These are phyloP conservation scores for Aspergillus egyptiacus DNA, from an alignment of 495 filamentous ascomycete species.

Conservation along the genomic window DNA sequence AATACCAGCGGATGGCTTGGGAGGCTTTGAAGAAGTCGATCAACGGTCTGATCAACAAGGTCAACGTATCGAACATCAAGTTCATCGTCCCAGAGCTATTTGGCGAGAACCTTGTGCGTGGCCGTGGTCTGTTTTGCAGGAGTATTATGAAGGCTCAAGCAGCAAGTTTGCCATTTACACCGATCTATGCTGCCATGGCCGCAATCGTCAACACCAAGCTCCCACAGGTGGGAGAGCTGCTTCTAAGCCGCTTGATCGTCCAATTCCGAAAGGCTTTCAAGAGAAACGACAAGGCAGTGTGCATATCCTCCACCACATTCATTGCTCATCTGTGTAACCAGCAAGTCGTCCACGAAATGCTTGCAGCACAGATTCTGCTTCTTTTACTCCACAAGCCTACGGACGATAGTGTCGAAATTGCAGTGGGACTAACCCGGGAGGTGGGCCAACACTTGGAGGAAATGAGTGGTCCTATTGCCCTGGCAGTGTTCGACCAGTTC, in stretches of 20 bases:
- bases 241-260: constrained; percentile 77
- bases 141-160: constrained; percentile 97
- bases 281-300: constrained; percentile 94
- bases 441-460: constrained; percentile 92
- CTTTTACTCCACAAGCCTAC: constrained; percentile 89
- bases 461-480: constrained; percentile 78
- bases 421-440: constrained; percentile 82
- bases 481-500: constrained; percentile 92
- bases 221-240: constrained; percentile 84
- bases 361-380: constrained; percentile 85
- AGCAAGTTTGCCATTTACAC: constrained; percentile 91
- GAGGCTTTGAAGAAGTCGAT: constrained; percentile 98
- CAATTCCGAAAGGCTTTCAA: constrained; percentile 96
- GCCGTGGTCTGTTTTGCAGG: constrained; percentile 86
- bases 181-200: constrained; percentile 89
- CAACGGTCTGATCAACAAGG: constrained; percentile 97
- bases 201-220: constrained; percentile 98
- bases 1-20: constrained; percentile 99
- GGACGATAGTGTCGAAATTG: constrained; percentile 97
- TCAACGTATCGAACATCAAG: constrained; percentile 97
- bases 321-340: constrained; percentile 93
- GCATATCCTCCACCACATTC: constrained; percentile 83
- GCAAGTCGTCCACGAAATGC: constrained; percentile 88
- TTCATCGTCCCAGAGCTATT: constrained; percentile 94
- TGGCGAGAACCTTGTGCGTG: constrained; percentile 85